Base-by-base conservation (phyloP, 1,284 basidiomycete species). In the Cerrena zonata region DNA sequence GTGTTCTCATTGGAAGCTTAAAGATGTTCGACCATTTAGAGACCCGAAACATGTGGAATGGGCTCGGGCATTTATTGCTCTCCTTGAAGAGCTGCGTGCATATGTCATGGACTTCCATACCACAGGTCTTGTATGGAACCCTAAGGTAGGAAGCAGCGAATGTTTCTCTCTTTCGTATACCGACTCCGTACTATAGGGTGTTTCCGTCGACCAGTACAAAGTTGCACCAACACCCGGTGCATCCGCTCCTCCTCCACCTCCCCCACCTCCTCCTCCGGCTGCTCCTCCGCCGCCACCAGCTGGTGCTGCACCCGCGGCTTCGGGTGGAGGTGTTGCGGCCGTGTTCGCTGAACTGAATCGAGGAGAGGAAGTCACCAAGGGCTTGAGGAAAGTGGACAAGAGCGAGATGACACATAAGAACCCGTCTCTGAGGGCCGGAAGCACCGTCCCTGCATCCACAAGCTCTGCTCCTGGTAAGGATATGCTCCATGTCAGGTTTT, bases 391-490 rank as follows among this genome's bases (percentile, higher is more conserved):
- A 68, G 96, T 99, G 18, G 92, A 96, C 66, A 84, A 86, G 70
- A 94, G 89, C 59, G 86, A 97, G 68, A 95, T 95, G 94, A 98
- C 94, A 5, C 96, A 99, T 76, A 98, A 99, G 79, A 99, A 99
- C 63, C 95, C 96, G 0, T 78, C 82, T 13, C 71, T 99, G 39
- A 75, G 94, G 37, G 79, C 81, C 3, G 70, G 80, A 22, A 77
- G 78, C 50, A 73, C 74, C 15, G 91, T 92, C 19, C 80, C 88
- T 41, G 75, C 57, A 22, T 43, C 55, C 26, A 51, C 58, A n/a
- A 40, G 47, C 13, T 42, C 60, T n/a, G 46, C 61, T 4, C 23
- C 56, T 43, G 49, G 61, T 59, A 38, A 46, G 57, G n/a, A n/a
- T n/a, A n/a, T n/a, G n/a, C n/a, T n/a, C n/a, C n/a, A n/a, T n/a